phyloP scores from a whole-genome alignment of 2,329 filamentous ascomycete genomes.

The Exophiala sp. region DNA sequence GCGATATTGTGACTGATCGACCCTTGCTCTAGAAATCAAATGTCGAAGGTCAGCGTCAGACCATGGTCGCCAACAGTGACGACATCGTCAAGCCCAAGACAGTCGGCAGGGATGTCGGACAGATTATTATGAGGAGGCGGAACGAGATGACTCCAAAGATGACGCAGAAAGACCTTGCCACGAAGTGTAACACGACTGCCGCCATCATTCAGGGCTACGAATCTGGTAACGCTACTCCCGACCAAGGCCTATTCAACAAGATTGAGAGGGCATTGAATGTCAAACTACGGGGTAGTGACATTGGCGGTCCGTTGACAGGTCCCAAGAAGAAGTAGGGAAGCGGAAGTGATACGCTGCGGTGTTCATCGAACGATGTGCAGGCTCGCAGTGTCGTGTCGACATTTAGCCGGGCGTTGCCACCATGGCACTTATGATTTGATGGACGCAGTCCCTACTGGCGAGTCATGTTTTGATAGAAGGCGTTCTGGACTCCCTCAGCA shows the following conservation, averaged over 20 bases:
- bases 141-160: conserved; percentile 85
- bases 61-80: conserved; percentile 95
- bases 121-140: conserved; percentile 76
- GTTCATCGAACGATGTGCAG: too few species aligned
- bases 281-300: conserved; percentile 79
- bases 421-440: neutral
- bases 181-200: conserved; percentile 83
- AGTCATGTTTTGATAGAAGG: neutral
- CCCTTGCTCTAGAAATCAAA: conserved; percentile 37
- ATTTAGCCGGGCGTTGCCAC: neutral
- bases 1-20: neutral
- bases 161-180: conserved; percentile 85
- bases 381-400: neutral
- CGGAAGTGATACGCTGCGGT: too few species aligned
- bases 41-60: conserved; percentile 86
- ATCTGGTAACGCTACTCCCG: conserved; percentile 70
- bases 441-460: neutral
- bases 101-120: conserved; percentile 73
- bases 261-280: conserved; percentile 86
- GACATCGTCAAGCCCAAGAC: conserved; percentile 98
- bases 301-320: conserved; percentile 76
- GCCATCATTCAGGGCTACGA: conserved; percentile 81
- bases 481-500: too few species aligned
- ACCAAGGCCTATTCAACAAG: conserved; percentile 73
- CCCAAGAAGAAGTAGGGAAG: conserved; percentile 63